These are phyloP conservation scores for Erysiphe neolycopersici DNA, from an alignment of 2,329 filamentous ascomycete genomes.

Conservation along the genomic window DNA sequence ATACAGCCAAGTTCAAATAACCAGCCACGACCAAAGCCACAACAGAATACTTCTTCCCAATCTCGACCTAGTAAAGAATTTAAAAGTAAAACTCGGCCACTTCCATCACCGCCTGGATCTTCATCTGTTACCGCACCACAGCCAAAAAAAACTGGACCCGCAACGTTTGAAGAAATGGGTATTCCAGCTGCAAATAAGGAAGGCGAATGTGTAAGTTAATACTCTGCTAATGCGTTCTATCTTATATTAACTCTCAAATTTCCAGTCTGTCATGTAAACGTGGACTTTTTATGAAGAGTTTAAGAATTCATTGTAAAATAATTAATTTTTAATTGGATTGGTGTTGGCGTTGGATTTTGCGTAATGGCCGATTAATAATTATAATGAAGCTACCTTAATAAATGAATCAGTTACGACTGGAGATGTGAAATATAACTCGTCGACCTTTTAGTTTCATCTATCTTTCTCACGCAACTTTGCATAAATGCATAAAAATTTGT, in stretches of 20 bases:
- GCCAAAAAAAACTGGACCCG: conserved; percentile 36
- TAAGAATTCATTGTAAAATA: background rate
- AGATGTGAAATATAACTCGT: background rate
- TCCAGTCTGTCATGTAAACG: background rate
- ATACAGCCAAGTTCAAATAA: conserved; percentile 1
- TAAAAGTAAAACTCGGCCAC: background rate
- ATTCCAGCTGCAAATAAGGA: conserved; percentile 63
- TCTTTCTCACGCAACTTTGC: too few species aligned
- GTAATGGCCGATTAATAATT: background rate
- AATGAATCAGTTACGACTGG: background rate
- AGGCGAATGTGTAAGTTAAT: conserved; percentile 49
- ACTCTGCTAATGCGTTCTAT: background rate
- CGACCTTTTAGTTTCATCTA: too few species aligned
- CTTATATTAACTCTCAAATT: background rate
- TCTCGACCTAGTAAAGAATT: background rate
- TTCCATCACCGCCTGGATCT: conserved; percentile 2
- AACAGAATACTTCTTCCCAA: conserved; percentile 6
- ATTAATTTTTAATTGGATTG: background rate
- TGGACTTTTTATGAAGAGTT: too few species aligned
- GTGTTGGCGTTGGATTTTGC: background rate
- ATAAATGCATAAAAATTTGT: too few species aligned
- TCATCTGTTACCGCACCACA: conserved; percentile 2
- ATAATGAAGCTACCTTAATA: background rate
- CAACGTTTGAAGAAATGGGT: conserved; percentile 97
- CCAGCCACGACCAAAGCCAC: conserved; percentile 4